A percentile compares a stretch with the other conserved stretches of the same genome.
Conservation (phyloP, 106 monocot genomes). For the Dioscorea dumetorum region DNA sequence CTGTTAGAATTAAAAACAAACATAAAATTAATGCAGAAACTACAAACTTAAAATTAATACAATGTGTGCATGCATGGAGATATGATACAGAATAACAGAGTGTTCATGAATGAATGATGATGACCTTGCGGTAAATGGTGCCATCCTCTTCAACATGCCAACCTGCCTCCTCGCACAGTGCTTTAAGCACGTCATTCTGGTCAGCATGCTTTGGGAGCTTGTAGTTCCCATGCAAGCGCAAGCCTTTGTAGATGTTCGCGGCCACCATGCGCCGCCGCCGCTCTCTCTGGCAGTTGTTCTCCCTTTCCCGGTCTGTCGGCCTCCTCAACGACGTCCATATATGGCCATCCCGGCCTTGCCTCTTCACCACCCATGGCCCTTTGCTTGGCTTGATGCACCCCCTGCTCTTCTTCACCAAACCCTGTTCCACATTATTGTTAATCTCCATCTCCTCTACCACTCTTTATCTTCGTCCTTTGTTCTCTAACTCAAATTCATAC, state of each 20-base stretch:
- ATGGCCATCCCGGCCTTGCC: not conserved
- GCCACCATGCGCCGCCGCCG: constrained; percentile 31
- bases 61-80: too few species aligned
- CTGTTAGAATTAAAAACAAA: too few species aligned
- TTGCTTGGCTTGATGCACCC: not conserved
- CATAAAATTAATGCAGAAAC: too few species aligned
- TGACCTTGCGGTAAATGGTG: constrained; percentile 39
- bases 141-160: constrained; percentile 42
- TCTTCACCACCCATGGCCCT: not conserved
- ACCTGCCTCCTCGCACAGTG: constrained; percentile 36
- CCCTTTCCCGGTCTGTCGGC: constrained; percentile 43
- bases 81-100: too few species aligned
- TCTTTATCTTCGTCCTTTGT: too few species aligned
- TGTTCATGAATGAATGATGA: too few species aligned
- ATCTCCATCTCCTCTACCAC: not conserved
- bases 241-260: constrained; percentile 34
- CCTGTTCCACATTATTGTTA: not conserved
- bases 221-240: constrained; percentile 29
- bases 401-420: not conserved
- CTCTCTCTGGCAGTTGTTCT: constrained; percentile 39
- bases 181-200: constrained; percentile 45
- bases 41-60: too few species aligned
- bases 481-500: too few species aligned
- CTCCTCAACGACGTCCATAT: constrained; percentile 1
- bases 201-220: constrained; percentile 40